Evolutionary conservation across 2,329 filamentous ascomycete genomes (phyloP).

Genomic region (Claviceps monticola): DNA sequence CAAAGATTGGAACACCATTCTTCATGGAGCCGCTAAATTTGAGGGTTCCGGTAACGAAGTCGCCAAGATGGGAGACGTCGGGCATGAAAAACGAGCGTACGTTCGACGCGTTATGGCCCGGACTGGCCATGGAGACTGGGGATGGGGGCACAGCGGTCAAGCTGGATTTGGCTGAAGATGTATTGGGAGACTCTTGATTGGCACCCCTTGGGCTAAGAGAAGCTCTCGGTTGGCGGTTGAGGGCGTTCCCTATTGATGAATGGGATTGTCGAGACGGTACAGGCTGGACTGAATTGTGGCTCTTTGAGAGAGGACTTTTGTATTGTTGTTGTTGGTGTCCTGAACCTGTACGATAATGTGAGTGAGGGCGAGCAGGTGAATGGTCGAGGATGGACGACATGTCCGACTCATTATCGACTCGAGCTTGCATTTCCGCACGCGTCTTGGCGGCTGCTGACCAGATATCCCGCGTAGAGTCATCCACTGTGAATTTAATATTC

Average conservation of each 20-base stretch:
- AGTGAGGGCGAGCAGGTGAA: slow-evolving; percentile 19
- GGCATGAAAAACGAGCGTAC: slow-evolving; percentile 40
- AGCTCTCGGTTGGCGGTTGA: slow-evolving; percentile 22
- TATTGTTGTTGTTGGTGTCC: slow-evolving; percentile 14
- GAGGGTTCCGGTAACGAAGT: slow-evolving; percentile 42
- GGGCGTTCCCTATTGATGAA: slow-evolving; percentile 19
- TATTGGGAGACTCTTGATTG: slow-evolving; percentile 17
- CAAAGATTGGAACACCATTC: slow-evolving; percentile 41
- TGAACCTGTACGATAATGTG: slow-evolving; percentile 13
- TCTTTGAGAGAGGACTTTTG: slow-evolving; percentile 24
- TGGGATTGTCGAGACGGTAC: slow-evolving; percentile 13
- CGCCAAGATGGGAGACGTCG: slow-evolving; percentile 39
- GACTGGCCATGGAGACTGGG: slow-evolving; percentile 20
- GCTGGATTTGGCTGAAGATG: slow-evolving; percentile 27
- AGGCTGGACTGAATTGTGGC: slow-evolving; percentile 17
- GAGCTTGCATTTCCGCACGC: slow-evolving; percentile 38
- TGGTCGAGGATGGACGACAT: slow-evolving; percentile 30
- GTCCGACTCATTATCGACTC: slow-evolving; percentile 39
- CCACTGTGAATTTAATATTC: slow-evolving; percentile 18
- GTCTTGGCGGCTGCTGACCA: slow-evolving; percentile 27
- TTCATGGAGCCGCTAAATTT: slow-evolving; percentile 35
- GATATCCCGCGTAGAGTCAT: slow-evolving; percentile 29
- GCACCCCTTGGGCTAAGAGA: slow-evolving; percentile 17
- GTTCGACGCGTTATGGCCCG: slow-evolving; percentile 25
- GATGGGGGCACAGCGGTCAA: slow-evolving; percentile 27